Percentiles rank a stretch among this genome's conserved stretches.
Conservation (phyloP, 108 stramenopile genomes). For the Aurantiochytrium sp. region DNA sequence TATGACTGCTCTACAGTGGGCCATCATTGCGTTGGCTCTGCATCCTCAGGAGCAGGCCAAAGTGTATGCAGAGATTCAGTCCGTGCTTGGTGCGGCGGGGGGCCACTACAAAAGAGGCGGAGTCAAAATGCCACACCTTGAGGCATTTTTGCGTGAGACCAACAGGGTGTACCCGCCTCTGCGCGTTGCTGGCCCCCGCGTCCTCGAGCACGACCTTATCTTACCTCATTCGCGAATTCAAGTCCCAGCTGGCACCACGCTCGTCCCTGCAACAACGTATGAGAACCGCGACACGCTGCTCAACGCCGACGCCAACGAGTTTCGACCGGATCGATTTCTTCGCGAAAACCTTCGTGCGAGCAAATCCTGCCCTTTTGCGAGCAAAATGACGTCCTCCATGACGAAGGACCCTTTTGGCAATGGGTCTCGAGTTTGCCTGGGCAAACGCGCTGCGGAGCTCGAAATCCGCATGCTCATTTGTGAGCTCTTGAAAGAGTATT, state of each 20-base stretch:
- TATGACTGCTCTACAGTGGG: not conserved
- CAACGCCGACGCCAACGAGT: not conserved
- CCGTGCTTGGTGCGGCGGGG: not conserved
- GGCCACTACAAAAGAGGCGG: not conserved
- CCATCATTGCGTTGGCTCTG: not conserved
- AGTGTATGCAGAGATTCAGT: not conserved
- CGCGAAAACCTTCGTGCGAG: not conserved
- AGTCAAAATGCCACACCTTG: not conserved
- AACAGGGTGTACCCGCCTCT: not conserved
- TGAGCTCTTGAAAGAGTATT: not conserved
- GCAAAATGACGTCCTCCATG: not conserved
- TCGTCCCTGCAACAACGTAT: not conserved
- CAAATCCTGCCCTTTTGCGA: not conserved
- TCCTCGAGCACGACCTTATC: not conserved
- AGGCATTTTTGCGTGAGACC: not conserved
- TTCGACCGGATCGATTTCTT: not conserved
- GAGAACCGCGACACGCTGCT: not conserved
- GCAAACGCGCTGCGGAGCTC: slow-evolving; percentile 1
- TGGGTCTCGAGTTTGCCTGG: not conserved
- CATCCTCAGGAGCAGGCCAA: not conserved
- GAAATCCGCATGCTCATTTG: not conserved
- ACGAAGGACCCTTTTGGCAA: not conserved
- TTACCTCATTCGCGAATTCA: not conserved
- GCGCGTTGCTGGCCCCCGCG: not conserved
- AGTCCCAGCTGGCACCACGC: not conserved